phyloP scores from a whole-genome alignment of 2,329 filamentous ascomycete species.

The Colletotrichum falcatum region DNA sequence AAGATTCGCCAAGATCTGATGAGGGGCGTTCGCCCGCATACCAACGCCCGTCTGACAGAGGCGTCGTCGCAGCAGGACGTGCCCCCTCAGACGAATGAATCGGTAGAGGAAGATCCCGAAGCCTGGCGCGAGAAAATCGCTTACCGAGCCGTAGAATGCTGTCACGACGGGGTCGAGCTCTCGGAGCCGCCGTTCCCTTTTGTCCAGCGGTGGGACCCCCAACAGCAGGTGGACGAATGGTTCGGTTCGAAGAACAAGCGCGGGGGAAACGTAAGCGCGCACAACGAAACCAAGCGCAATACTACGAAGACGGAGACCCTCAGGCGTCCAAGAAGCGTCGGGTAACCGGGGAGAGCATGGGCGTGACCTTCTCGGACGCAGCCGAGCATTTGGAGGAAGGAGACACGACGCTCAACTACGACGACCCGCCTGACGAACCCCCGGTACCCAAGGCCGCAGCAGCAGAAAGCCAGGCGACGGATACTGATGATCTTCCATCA shows the following conservation, averaged over 20 bases:
- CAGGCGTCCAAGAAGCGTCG: slow-evolving; percentile 38
- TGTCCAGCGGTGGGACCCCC: slow-evolving; percentile 86
- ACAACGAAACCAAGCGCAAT: slow-evolving; percentile 55
- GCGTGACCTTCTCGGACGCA: slow-evolving; percentile 26
- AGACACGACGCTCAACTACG: slow-evolving; percentile 56
- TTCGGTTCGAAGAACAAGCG: slow-evolving; percentile 51
- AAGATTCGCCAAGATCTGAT: slow-evolving; percentile 70
- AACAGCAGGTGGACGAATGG: slow-evolving; percentile 65
- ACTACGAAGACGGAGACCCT: slow-evolving; percentile 51
- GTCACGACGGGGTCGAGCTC: slow-evolving; percentile 74
- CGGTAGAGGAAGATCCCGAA: slow-evolving; percentile 61
- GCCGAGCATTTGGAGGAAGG: slow-evolving; percentile 30
- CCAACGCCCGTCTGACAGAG: slow-evolving; percentile 42
- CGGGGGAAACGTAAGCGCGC: slow-evolving; percentile 63
- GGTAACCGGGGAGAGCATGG: slow-evolving; percentile 10
- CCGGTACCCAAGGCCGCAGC: slow-evolving; percentile 45
- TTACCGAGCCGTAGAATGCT: slow-evolving; percentile 86
- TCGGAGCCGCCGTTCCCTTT: slow-evolving; percentile 90
- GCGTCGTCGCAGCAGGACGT: slow-evolving; percentile 31
- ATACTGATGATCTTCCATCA: slow-evolving; percentile 70
- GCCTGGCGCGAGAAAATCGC: slow-evolving; percentile 81
- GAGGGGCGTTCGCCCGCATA: slow-evolving; percentile 59
- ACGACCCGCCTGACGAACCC: slow-evolving; percentile 46
- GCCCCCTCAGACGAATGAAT: slow-evolving; percentile 22
- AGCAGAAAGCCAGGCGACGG: slow-evolving; percentile 59